These are phyloP conservation scores for Radiomyces spectabilis DNA, from an alignment of 192 early-diverging fungal genomes.

Conservation along the genomic window DNA sequence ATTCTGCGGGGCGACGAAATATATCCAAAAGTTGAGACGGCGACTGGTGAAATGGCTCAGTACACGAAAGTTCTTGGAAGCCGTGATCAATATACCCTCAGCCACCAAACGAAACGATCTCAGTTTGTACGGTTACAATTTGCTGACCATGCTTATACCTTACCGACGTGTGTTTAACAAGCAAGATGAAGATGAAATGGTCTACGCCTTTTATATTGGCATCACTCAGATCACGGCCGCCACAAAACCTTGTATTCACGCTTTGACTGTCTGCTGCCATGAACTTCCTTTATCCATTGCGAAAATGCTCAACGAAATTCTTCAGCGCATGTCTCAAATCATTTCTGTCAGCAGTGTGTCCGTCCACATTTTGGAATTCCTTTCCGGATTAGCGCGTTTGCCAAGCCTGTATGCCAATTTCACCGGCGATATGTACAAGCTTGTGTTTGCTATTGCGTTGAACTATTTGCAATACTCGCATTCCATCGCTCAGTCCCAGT, in stretches of 20 bases:
- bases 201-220: slow-evolving; percentile 67
- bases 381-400: slow-evolving; percentile 77
- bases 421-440: slow-evolving; percentile 69
- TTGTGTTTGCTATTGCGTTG: slow-evolving; percentile 86
- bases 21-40: slow-evolving; percentile 44
- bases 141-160: slow-evolving; percentile 58
- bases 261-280: slow-evolving; percentile 68
- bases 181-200: slow-evolving; percentile 62
- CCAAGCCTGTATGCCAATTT: slow-evolving; percentile 77
- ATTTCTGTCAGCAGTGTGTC: slow-evolving; percentile 71
- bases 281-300: slow-evolving; percentile 75
- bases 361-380: slow-evolving; percentile 86
- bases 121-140: slow-evolving; percentile 50
- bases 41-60: slow-evolving; percentile 48
- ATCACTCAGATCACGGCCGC: slow-evolving; percentile 59
- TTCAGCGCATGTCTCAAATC: slow-evolving; percentile 74
- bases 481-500: slow-evolving; percentile 1
- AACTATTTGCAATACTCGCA: slow-evolving; percentile 72
- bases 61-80: slow-evolving; percentile 46
- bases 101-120: slow-evolving; percentile 59
- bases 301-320: slow-evolving; percentile 60
- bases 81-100: slow-evolving; percentile 48
- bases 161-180: slow-evolving; percentile 61
- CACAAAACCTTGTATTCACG: slow-evolving; percentile 76
- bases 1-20: slow-evolving; percentile 52